Evolutionary conservation across 768 basidiomycete genomes (phyloP).

Genomic region (Tricholoma sp.): DNA sequence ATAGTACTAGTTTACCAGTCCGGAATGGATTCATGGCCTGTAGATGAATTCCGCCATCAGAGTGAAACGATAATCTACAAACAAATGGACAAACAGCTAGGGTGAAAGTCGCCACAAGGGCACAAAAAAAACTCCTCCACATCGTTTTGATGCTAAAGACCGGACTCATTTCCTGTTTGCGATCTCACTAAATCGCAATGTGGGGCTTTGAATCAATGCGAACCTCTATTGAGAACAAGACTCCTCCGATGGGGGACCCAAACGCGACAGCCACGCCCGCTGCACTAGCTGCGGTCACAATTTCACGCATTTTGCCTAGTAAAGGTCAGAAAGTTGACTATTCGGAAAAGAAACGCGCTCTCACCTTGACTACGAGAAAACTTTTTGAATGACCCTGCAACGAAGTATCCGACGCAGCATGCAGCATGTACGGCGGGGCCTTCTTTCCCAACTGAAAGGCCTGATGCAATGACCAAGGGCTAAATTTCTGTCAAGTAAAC

Average conservation of each 20-base stretch:
- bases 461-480: slow-evolving; percentile 97
- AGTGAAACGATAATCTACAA: slow-evolving; percentile 1
- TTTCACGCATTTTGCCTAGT: slow-evolving; percentile 78
- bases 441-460: slow-evolving; percentile 95
- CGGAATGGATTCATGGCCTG: slow-evolving; percentile 98
- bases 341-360: slow-evolving; percentile 15
- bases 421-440: slow-evolving; percentile 98
- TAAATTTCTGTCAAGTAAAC: slow-evolving; percentile 24
- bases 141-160: slow-evolving; percentile 96
- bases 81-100: slow-evolving; percentile 65
- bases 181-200: not conserved
- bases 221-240: slow-evolving; percentile 96
- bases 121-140: slow-evolving; percentile 98
- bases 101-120: slow-evolving; percentile 93
- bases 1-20: slow-evolving; percentile 95
- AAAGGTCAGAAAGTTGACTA: not conserved
- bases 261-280: slow-evolving; percentile 99
- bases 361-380: slow-evolving; percentile 87
- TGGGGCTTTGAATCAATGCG: not conserved
- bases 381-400: slow-evolving; percentile 78
- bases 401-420: slow-evolving; percentile 85
- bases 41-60: not conserved
- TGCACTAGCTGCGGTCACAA: slow-evolving; percentile 92
- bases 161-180: slow-evolving; percentile 91
- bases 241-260: slow-evolving; percentile 96